Evolutionary conservation across 2,329 filamentous ascomycete species (phyloP).

Genomic region (Exophiala aquamarina): DNA sequence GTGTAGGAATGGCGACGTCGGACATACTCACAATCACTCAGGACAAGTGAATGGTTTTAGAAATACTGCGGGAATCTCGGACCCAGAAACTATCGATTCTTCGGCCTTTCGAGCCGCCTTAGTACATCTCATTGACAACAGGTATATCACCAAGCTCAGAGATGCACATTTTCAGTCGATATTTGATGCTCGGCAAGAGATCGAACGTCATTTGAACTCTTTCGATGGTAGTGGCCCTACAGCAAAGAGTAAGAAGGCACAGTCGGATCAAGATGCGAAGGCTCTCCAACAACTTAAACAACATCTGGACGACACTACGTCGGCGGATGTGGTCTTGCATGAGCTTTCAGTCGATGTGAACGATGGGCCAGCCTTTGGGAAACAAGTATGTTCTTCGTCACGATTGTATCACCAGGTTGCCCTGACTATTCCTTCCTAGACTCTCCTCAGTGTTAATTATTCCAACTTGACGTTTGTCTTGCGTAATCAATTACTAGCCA

Average conservation of each 20-base stretch:
- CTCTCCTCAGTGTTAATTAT: constrained; percentile 18
- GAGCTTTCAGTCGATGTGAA: constrained; percentile 11
- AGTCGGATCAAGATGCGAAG: constrained; percentile 59
- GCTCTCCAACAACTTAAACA: constrained; percentile 55
- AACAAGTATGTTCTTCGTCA: not conserved
- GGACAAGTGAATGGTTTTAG: too few species aligned
- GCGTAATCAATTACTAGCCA: constrained; percentile 17
- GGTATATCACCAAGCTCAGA: constrained; percentile 29
- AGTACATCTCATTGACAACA: constrained; percentile 11
- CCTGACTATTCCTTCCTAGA: constrained; percentile 2
- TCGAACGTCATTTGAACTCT: constrained; percentile 59
- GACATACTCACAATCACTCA: too few species aligned
- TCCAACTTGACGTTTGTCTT: constrained; percentile 14
- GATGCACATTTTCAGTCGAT: constrained; percentile 51
- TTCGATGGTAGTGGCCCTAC: constrained; percentile 51
- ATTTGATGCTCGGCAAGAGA: constrained; percentile 55
- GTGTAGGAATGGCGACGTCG: not conserved
- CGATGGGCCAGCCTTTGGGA: too few species aligned
- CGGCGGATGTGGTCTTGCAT: constrained; percentile 7
- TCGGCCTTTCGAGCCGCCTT: constrained; percentile 9
- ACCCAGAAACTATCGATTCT: not conserved
- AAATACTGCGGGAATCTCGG: too few species aligned
- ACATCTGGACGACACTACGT: constrained; percentile 36
- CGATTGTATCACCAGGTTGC: too few species aligned
- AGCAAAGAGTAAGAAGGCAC: constrained; percentile 63